Evolutionary conservation across 2,329 filamentous ascomycete genomes (phyloP), one percentile per base, ranked within the genome.

Genomic region (Chalaropsis thielavioides): DNA sequence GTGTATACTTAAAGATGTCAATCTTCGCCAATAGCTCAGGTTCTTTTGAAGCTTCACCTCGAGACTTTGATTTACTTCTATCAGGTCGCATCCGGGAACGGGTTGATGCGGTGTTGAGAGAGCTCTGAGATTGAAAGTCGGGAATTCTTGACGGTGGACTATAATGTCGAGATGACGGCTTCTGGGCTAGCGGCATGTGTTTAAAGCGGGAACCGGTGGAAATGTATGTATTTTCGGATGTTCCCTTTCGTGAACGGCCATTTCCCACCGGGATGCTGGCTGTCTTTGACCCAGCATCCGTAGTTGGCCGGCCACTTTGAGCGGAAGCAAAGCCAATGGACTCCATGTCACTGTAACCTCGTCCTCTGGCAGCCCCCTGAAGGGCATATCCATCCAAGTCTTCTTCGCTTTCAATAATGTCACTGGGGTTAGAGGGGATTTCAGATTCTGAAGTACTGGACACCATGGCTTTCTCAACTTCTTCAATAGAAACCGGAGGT

Each of bases 1-100:
- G 86, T 2, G 88, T 92, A 71, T 86, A 92, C 40, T 91, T 90
- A 76, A 97, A 96, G 0, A 97, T 78, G 69, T 96, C 92, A 66
- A 87, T 77, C 3, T 54, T 87, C 79, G 67, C 83, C 1, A 6
- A 58, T 19, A 0, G 46, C 0, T 51, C 44, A 19, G 61, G 19
- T 27, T 35, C 27, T 62, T 4, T 62, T 15, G 8, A 40, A n/a
- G 43, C 5, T 1, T 64, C 1, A 15, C 31, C 49, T 5, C 35
- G 40, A 6, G 60, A 22, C 13, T 19, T 11, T 13, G 64, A 63
- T 41, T 5, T 61, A 60, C 35, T 60, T 61, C 15, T 40, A 35
- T 31, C 44, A 8, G 4, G 15, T 40, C 2, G 6, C 31, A 40
- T 59, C 58, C n/a, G 35, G 11, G 24, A 84, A 68, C 81, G 80